phyloP scores from a whole-genome alignment of 2,329 filamentous ascomycete species.

The Pseudovirgaria hyperparasitica region DNA sequence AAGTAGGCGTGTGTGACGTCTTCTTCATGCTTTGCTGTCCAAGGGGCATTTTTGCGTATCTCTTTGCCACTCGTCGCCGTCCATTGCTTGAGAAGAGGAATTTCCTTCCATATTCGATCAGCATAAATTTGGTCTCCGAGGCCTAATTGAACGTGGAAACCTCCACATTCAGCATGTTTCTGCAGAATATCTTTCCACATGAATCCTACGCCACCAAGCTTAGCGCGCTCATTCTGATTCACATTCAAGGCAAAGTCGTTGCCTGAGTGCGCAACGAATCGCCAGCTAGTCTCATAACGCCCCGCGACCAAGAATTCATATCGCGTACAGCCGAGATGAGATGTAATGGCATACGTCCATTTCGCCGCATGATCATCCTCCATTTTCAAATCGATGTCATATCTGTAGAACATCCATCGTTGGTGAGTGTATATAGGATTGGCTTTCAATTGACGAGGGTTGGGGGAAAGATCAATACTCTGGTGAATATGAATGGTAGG shows the following conservation, averaged over 20 bases:
- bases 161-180: slow-evolving; percentile 91
- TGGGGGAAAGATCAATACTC: slow-evolving; percentile 80
- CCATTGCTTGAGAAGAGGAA: slow-evolving; percentile 90
- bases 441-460: slow-evolving; percentile 74
- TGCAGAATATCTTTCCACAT: slow-evolving; percentile 99
- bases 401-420: slow-evolving; percentile 90
- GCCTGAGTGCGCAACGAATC: slow-evolving; percentile 89
- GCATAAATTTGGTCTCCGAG: slow-evolving; percentile 92
- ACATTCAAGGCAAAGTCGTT: slow-evolving; percentile 91
- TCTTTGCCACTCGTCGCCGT: slow-evolving; percentile 86
- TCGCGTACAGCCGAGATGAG: slow-evolving; percentile 89
- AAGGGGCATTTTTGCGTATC: slow-evolving; percentile 75
- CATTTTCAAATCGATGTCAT: slow-evolving; percentile 85
- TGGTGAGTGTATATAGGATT: slow-evolving; percentile 80
- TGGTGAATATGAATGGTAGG: slow-evolving; percentile 94
- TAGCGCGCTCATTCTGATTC: slow-evolving; percentile 70
- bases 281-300: slow-evolving; percentile 80
- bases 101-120: slow-evolving; percentile 90
- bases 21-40: slow-evolving; percentile 91
- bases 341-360: slow-evolving; percentile 98
- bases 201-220: slow-evolving; percentile 77
- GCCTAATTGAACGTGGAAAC: slow-evolving; percentile 88
- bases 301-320: slow-evolving; percentile 96
- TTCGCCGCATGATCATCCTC: slow-evolving; percentile 62
- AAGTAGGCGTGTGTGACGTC: slow-evolving; percentile 95